Base-by-base conservation (phyloP, 2,329 filamentous ascomycete genomes). In the Colletotrichum melonis region DNA sequence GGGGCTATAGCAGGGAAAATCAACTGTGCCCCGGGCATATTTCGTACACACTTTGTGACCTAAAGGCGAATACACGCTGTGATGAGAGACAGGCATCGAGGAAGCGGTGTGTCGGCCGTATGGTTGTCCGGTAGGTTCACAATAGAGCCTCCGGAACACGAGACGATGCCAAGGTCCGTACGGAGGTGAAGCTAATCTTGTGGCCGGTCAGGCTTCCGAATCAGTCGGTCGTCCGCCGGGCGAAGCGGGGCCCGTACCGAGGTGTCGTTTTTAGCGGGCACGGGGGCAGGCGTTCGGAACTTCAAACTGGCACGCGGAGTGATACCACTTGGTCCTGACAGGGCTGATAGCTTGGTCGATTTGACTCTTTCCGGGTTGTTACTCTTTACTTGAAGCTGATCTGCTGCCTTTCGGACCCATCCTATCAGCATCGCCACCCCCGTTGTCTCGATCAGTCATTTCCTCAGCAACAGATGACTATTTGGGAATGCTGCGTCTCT, bases 151-250 rank as follows among this genome's bases (percentile, higher is more conserved):
- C 19, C 26, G 42, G 42, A 66, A 67, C 58, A 59, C 30, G 28
- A 54, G 28, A 26, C 26, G 35, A 16, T 63, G 19, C 19, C 55
- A 22, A 49, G 54, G 32, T 38, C 62, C 54, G 59, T 46, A 7
- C 60, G 67, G 67, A 26, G 46, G 46, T 62, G 54, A 54, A 42
- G 59, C 55, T 30, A 42, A 42, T 28, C 46, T 60, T 28, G 49
- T 52, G 46, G 60, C 67, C 42, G 70, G 67, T 28, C 26, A 65
- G 35, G 32, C 35, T 70, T 70, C 70, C 67, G 70, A 49, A 65
- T 65, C 60, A 22, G 66, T 66, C 56, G 67, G 70, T 54, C 35
- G 42, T 70, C 70, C 56, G 70, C 30, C 62, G 60, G 70, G 63
- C 19, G 42, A 55, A 26, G 46, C 57, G 67, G 67, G 49, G 32